Percentiles rank a stretch among this genome's conserved stretches.
phyloP scores from a whole-genome alignment of 2,329 filamentous ascomycete species.

The Xylogone sp. region DNA sequence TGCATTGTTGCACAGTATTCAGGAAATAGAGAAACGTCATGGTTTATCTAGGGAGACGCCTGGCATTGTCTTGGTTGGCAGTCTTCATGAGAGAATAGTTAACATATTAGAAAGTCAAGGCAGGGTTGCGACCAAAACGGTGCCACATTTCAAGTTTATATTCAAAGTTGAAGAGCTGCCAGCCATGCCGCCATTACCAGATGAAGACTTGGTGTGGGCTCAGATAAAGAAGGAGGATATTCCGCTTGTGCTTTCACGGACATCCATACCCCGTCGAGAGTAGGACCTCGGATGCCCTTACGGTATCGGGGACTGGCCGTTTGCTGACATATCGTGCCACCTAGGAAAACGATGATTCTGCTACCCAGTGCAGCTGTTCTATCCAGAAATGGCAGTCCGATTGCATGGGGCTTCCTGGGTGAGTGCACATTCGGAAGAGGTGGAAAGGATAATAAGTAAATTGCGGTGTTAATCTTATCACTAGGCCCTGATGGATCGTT shows the following conservation, averaged over 20 bases:
- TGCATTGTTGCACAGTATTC: conserved; percentile 26
- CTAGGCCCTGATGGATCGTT: conserved; percentile 60
- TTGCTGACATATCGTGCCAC: background rate
- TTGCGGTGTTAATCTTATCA: conserved; percentile 1
- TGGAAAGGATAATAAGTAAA: background rate
- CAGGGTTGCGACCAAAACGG: conserved; percentile 18
- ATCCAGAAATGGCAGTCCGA: conserved; percentile 39
- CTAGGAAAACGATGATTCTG: conserved; percentile 37
- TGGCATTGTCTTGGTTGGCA: conserved; percentile 39
- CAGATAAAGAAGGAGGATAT: conserved; percentile 48
- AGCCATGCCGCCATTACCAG: conserved; percentile 30
- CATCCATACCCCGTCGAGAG: conserved; percentile 53
- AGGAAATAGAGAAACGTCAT: conserved; percentile 23
- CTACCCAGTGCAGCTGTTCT: conserved; percentile 47
- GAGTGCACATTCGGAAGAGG: background rate
- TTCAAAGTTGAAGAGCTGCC: conserved; percentile 47
- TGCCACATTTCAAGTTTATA: conserved; percentile 51
- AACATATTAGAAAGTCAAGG: conserved; percentile 25
- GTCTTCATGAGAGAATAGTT: conserved; percentile 35
- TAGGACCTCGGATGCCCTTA: conserved; percentile 17
- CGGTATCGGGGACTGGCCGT: no score
- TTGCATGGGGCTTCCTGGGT: conserved; percentile 60
- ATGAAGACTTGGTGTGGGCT: conserved; percentile 51
- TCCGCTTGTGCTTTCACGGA: conserved; percentile 48
- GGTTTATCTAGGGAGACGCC: conserved; percentile 14